phyloP scores from a whole-genome alignment of 257 asterid genomes.

The Buddleja alternifolia region DNA sequence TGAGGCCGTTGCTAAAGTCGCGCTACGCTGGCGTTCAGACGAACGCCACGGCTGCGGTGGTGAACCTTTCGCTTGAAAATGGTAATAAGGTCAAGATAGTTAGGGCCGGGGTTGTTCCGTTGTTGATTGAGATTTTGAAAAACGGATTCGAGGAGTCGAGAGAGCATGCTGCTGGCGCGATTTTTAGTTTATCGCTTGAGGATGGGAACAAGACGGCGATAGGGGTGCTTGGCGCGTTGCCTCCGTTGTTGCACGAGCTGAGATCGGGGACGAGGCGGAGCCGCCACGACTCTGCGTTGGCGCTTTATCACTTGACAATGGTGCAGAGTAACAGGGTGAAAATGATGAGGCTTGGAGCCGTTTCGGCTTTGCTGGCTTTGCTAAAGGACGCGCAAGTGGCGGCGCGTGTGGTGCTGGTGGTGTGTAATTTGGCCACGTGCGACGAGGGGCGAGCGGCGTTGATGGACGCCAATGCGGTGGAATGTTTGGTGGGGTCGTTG shows the following conservation, averaged over 20 bases:
- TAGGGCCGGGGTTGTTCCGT: slow-evolving; percentile 72
- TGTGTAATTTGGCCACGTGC: slow-evolving; percentile 79
- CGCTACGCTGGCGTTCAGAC: slow-evolving; percentile 69
- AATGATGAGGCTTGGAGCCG: slow-evolving; percentile 64
- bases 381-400: slow-evolving; percentile 56
- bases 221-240: slow-evolving; percentile 81
- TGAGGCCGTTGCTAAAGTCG: slow-evolving; percentile 60
- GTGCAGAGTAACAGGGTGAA: slow-evolving; percentile 70
- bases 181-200: slow-evolving; percentile 79
- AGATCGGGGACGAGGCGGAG: slow-evolving; percentile 75
- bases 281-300: slow-evolving; percentile 81
- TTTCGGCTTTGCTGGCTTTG: slow-evolving; percentile 55
- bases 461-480: slow-evolving; percentile 70
- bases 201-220: slow-evolving; percentile 81
- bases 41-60: slow-evolving; percentile 83
- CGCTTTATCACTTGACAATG: slow-evolving; percentile 77
- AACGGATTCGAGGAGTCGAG: slow-evolving; percentile 77
- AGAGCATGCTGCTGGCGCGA: slow-evolving; percentile 93
- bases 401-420: slow-evolving; percentile 64
- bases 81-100: slow-evolving; percentile 75
- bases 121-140: slow-evolving; percentile 63
- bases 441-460: slow-evolving; percentile 75
- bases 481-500: slow-evolving; percentile 52
- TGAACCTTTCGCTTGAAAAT: slow-evolving; percentile 77
- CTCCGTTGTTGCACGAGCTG: slow-evolving; percentile 77